phyloP scores from a whole-genome alignment of 257 asterid species.

The Datura wrightii region DNA sequence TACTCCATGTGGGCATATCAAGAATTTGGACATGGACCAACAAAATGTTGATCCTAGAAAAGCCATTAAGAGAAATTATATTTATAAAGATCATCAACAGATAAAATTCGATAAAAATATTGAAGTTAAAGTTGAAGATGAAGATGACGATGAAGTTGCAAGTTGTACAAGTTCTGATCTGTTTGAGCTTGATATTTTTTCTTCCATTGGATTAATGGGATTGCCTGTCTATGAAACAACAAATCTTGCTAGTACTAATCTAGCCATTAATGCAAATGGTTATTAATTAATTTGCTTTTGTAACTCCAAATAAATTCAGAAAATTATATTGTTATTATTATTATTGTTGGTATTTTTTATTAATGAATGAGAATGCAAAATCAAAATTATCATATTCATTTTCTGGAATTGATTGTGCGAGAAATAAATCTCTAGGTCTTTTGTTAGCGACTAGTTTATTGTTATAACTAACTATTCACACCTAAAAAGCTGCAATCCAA shows the following conservation, averaged over 20 bases:
- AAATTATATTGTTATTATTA: conserved; percentile 3
- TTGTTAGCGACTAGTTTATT: too few species aligned
- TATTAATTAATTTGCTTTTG: conserved; percentile 37
- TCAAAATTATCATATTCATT: too few species aligned
- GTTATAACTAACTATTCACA: too few species aligned
- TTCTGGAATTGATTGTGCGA: too few species aligned
- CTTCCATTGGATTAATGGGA: conserved; percentile 66
- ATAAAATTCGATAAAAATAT: not conserved
- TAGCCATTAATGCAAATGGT: not conserved
- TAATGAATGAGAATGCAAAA: too few species aligned
- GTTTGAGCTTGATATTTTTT: conserved; percentile 77
- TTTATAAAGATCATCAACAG: not conserved
- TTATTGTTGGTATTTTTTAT: too few species aligned
- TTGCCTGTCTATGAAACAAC: conserved; percentile 81
- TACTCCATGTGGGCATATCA: conserved; percentile 41
- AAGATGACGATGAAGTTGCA: conserved; percentile 60
- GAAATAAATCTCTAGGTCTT: too few species aligned
- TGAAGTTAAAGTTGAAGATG: conserved; percentile 6
- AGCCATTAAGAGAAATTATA: not conserved
- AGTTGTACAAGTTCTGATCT: conserved; percentile 84
- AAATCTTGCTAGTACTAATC: conserved; percentile 41
- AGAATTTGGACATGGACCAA: not conserved
- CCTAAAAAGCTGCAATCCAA: too few species aligned
- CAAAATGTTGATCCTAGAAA: not conserved
- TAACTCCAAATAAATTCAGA: not conserved